Conservation (phyloP, 176 grass and related monocot genomes). For the Cenchrus purpureus region DNA sequence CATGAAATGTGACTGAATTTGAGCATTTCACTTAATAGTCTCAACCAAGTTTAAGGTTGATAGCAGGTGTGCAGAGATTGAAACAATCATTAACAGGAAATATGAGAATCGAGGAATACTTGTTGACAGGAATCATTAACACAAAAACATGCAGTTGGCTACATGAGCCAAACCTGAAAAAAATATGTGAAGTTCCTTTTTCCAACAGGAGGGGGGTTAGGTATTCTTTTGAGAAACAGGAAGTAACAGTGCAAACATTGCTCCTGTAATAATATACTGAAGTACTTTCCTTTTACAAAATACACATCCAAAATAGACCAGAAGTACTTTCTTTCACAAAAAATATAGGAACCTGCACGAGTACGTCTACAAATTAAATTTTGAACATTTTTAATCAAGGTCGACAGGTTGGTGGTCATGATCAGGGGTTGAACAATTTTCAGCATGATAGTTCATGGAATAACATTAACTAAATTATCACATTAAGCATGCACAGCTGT, state of each 20-base stretch:
- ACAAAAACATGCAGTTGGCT: too few species aligned
- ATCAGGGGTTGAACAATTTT: not conserved
- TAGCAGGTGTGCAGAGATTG: not conserved
- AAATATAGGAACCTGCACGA: not conserved
- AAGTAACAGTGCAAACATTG: not conserved
- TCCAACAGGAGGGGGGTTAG: not conserved
- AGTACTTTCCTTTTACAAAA: not conserved
- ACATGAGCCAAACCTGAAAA: not conserved
- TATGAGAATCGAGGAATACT: not conserved
- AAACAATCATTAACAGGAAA: not conserved
- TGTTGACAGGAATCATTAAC: not conserved
- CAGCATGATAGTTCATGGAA: not conserved
- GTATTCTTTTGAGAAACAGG: not conserved
- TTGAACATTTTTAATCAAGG: not conserved
- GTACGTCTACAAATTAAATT: not conserved
- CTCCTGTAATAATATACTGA: not conserved
- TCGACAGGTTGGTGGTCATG: not conserved
- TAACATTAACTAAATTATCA: conserved; percentile 4
- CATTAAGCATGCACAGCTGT: not conserved
- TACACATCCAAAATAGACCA: not conserved
- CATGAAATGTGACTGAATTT: conserved; percentile 13
- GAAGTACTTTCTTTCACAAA: not conserved
- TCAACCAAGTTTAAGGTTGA: conserved; percentile 15
- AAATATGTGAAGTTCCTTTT: not conserved
- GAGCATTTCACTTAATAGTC: not conserved